Evolutionary conservation across 345 rosid genomes (phyloP), one percentile per base, ranked within the genome.

Genomic region (Turnera subulata): DNA sequence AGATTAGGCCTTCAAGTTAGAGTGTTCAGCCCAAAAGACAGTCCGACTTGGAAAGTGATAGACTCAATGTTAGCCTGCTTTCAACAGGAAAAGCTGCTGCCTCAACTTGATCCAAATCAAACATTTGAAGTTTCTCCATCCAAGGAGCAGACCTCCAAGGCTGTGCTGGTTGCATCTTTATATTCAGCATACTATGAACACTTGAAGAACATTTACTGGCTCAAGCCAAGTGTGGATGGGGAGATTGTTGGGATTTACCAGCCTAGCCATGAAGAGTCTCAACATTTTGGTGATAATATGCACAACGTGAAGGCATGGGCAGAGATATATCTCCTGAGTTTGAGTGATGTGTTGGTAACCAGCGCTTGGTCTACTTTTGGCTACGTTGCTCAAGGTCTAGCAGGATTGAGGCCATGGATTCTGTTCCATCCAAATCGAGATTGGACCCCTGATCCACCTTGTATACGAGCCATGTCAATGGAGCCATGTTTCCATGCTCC

Each of bases 271-370:
- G 74, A 63, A 4, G 56, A 40, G 17, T 49, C 15, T 14, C 59
- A 69, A 58, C 58, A 57, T 4, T 69, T 33, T 25, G 55, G 59
- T 16, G 39, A 63, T 17, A 46, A 46, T 5, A 33, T 1, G 50
- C 74, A 69, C 46, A 63, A 56, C 20, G 37, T 63, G 56, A 69
- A 69, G 49, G 68, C 68, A 8, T 63, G 64, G 74, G 47, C 60
- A 1, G 74, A 69, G 17, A 69, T 69, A 2, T 62, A 69, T 58
- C 64, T 69, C 4, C 24, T 69, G n/a, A 69, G 74, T 63, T 45
- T 69, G 60, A 25, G 46, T 32, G 64, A 63, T 26, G 60, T 46
- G 16, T 23, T 63, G 14, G 73, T 69, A 59, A 69, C 73, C 1
- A 69, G 73, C 26, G 21, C 39, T 10, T 29, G 46, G 54, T 68